These are phyloP conservation scores for Cytospora piceicola DNA, from an alignment of 2,329 filamentous ascomycete genomes.

Conservation along the genomic window DNA sequence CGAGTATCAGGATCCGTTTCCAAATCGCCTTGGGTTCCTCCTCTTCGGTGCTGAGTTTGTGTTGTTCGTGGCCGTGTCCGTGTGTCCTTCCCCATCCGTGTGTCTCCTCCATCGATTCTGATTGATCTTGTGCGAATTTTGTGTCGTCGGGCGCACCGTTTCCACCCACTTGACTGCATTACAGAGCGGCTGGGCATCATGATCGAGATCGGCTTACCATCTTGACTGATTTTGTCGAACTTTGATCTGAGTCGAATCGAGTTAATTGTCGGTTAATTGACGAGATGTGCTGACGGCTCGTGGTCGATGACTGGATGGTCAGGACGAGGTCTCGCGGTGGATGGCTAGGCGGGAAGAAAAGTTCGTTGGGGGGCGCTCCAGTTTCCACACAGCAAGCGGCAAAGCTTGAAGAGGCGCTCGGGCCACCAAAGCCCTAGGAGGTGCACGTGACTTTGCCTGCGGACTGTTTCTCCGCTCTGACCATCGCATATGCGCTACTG, in stretches of 20 bases:
- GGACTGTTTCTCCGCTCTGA: neutral
- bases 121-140: constrained; percentile 13
- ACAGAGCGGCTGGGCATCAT: constrained; percentile 13
- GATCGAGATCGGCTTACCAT: constrained; percentile 61
- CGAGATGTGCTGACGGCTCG: constrained; percentile 52
- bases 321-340: constrained; percentile 31
- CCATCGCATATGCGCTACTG: neutral
- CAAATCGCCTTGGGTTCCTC: neutral
- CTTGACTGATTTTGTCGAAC: constrained; percentile 60
- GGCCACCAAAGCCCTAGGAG: constrained; percentile 1
- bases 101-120: neutral
- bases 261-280: constrained; percentile 51
- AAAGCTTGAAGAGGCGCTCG: neutral
- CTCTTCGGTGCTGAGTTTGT: constrained; percentile 19
- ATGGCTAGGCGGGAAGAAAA: constrained; percentile 45
- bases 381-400: constrained; percentile 14
- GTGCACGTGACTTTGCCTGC: neutral
- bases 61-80: constrained; percentile 24
- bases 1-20: neutral
- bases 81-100: neutral
- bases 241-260: constrained; percentile 46
- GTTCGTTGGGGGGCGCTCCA: constrained; percentile 39
- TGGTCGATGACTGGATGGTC: constrained; percentile 29
- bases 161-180: constrained; percentile 23
- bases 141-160: constrained; percentile 20